Evolutionary conservation across 148 eudicot genomes (phyloP).

Genomic region (Fagopyrum tataricum): DNA sequence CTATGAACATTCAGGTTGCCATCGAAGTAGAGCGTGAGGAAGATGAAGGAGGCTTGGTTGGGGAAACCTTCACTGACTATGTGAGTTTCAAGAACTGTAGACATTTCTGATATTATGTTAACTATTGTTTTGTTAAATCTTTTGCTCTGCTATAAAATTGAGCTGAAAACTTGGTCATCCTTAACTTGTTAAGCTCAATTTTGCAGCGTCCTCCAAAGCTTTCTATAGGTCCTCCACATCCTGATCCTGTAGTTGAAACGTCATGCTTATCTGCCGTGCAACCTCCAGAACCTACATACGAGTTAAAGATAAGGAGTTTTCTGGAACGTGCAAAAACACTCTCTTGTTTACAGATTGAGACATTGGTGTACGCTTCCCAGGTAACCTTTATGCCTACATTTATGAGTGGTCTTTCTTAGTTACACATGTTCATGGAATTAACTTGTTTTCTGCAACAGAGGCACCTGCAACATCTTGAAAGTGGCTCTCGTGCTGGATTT

Average conservation of each 20-base stretch:
- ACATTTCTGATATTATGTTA: background rate
- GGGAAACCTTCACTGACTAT: conserved; percentile 15
- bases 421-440: background rate
- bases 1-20: conserved; percentile 9
- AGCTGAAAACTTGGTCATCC: background rate
- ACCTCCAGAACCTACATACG: conserved; percentile 97
- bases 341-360: conserved; percentile 94
- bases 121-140: background rate
- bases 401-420: conserved; percentile 1
- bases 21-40: conserved; percentile 15
- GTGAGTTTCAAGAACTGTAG: conserved; percentile 3
- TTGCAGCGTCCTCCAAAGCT: conserved; percentile 88
- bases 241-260: conserved; percentile 98
- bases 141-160: conserved; percentile 3
- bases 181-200: conserved; percentile 13
- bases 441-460: conserved; percentile 48
- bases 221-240: conserved; percentile 90
- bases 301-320: conserved; percentile 58
- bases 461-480: conserved; percentile 84
- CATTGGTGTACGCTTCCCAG: conserved; percentile 96
- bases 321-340: conserved; percentile 63
- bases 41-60: conserved; percentile 14
- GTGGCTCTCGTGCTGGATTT: conserved; percentile 88
- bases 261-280: conserved; percentile 92
- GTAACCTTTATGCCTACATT: conserved; percentile 27